Evolutionary conservation across 345 rosid species (phyloP).

Genomic region (Punica granatum): DNA sequence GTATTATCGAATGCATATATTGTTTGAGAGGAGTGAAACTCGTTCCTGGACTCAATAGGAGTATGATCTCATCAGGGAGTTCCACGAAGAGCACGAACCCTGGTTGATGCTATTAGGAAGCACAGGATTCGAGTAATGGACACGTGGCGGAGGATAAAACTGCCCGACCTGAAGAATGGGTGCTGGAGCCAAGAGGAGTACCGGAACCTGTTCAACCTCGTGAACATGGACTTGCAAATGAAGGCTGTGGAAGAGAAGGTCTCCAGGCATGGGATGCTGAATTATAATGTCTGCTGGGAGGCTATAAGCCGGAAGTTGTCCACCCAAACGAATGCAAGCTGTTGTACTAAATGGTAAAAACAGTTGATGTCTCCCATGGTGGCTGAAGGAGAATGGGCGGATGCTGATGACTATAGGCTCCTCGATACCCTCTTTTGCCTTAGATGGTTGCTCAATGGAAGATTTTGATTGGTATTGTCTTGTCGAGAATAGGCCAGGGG

Average conservation of each 20-base stretch:
- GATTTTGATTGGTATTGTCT: conserved; percentile 83
- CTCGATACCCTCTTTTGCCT: conserved; percentile 37
- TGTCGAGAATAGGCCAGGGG: conserved; percentile 53
- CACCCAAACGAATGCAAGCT: conserved; percentile 26
- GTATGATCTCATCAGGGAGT: conserved; percentile 30
- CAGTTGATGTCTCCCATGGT: conserved; percentile 62
- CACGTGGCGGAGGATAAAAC: conserved; percentile 50
- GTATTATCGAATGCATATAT: conserved; percentile 47
- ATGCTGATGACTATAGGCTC: conserved; percentile 63
- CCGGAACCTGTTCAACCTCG: conserved; percentile 55
- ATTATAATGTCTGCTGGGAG: conserved; percentile 72
- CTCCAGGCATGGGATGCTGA: conserved; percentile 50
- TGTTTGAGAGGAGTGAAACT: conserved; percentile 47
- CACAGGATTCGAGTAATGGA: conserved; percentile 67
- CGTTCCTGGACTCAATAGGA: conserved; percentile 60
- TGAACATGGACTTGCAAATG: conserved; percentile 52
- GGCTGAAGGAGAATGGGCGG: conserved; percentile 54
- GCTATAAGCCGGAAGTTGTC: conserved; percentile 46
- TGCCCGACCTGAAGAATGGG: conserved; percentile 35
- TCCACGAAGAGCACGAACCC: conserved; percentile 41
- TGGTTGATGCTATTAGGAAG: conserved; percentile 57
- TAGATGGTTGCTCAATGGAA: conserved; percentile 71
- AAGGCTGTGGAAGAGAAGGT: conserved; percentile 38
- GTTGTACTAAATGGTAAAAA: conserved; percentile 63
- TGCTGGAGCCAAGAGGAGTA: conserved; percentile 64